Conservation (phyloP, 257 asterid species). For the Ballota nigra region DNA sequence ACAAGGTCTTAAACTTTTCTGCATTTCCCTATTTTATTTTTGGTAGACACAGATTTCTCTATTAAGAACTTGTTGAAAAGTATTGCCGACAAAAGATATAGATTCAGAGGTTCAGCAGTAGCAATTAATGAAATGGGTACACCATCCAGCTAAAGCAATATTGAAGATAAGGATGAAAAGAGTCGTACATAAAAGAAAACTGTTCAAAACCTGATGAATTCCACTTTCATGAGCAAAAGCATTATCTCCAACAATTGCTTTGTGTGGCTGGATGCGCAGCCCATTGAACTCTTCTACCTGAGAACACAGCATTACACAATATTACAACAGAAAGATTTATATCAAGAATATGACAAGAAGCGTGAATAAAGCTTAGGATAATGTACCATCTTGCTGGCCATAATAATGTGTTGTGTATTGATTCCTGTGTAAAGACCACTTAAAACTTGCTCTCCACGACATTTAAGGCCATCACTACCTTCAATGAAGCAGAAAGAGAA, state of each 20-base stretch:
- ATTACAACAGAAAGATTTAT: conserved; percentile 4
- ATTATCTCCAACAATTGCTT: conserved; percentile 97
- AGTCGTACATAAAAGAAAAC: neutral
- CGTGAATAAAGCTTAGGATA: conserved; percentile 13
- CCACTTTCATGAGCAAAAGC: conserved; percentile 99
- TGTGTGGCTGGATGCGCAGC: conserved; percentile 90
- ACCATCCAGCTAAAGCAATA: conserved; percentile 18
- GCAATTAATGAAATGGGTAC: conserved; percentile 4
- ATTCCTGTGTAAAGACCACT: conserved; percentile 88
- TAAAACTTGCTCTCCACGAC: conserved; percentile 80
- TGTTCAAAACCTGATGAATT: conserved; percentile 64
- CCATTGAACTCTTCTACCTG: conserved; percentile 98
- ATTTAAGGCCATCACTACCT: conserved; percentile 97
- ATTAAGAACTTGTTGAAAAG: neutral
- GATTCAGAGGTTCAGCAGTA: conserved; percentile 1
- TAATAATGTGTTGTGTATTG: conserved; percentile 67
- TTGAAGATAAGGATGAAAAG: neutral
- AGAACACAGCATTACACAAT: conserved; percentile 18
- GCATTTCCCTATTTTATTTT: neutral
- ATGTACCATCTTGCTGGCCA: conserved; percentile 95
- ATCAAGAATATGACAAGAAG: conserved; percentile 7
- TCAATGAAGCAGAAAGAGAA: conserved; percentile 17
- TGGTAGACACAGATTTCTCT: neutral
- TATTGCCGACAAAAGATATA: neutral
- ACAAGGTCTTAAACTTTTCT: neutral